Conservation (phyloP, 2,329 filamentous ascomycete genomes). For the Botryotinia convoluta region DNA sequence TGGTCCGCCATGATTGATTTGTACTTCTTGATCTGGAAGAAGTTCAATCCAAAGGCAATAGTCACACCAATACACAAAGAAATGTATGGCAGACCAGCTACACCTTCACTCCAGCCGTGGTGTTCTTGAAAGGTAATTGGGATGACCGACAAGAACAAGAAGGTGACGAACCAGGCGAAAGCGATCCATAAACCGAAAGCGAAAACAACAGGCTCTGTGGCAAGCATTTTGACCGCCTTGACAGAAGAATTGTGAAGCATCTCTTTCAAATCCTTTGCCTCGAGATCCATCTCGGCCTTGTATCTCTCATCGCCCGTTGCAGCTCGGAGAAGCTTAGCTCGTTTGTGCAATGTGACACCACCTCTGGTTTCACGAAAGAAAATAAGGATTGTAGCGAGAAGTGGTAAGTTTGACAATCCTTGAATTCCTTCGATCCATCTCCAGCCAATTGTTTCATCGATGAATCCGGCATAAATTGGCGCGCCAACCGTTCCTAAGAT, state of each 20-base stretch:
- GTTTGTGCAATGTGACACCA: slow-evolving; percentile 72
- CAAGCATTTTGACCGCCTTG: slow-evolving; percentile 68
- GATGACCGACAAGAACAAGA: slow-evolving; percentile 76
- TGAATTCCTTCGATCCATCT: slow-evolving; percentile 89
- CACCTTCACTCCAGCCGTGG: slow-evolving; percentile 58
- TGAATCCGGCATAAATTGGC: slow-evolving; percentile 60
- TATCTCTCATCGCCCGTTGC: slow-evolving; percentile 58
- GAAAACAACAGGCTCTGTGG: slow-evolving; percentile 75
- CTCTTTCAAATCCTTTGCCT: slow-evolving; percentile 51
- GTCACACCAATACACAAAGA: slow-evolving; percentile 42
- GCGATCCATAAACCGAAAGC: slow-evolving; percentile 86
- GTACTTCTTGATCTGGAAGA: slow-evolving; percentile 17
- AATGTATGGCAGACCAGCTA: slow-evolving; percentile 62
- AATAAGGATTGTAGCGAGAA: slow-evolving; percentile 63
- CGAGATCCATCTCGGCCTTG: slow-evolving; percentile 50
- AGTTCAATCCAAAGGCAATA: slow-evolving; percentile 21
- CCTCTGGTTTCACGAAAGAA: slow-evolving; percentile 80
- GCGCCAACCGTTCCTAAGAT: slow-evolving; percentile 72
- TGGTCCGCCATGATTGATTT: not conserved
- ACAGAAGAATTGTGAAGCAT: slow-evolving; percentile 72
- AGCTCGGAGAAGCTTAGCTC: slow-evolving; percentile 64
- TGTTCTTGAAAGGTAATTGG: slow-evolving; percentile 73
- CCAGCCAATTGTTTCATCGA: slow-evolving; percentile 64
- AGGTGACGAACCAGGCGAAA: slow-evolving; percentile 85
- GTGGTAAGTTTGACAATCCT: slow-evolving; percentile 61